Conservation (phyloP, 176 grass and related monocot genomes). For the Microstegium vimineum region DNA sequence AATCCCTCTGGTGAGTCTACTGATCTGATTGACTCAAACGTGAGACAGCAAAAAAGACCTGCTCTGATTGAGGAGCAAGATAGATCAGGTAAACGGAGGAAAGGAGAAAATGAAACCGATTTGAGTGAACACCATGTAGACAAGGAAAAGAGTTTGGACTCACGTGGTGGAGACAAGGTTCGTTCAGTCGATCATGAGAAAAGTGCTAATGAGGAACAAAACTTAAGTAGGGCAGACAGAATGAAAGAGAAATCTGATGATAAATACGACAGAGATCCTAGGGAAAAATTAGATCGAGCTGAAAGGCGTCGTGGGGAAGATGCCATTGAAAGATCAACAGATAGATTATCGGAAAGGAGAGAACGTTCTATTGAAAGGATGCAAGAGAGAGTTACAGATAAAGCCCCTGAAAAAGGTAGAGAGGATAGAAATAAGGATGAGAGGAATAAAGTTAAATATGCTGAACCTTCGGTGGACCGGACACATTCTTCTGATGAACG, state of each 20-base stretch:
- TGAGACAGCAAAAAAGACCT: slow-evolving; percentile 69
- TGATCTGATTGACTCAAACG: slow-evolving; percentile 40
- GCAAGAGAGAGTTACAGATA: slow-evolving; percentile 67
- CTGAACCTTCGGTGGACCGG: slow-evolving; percentile 45
- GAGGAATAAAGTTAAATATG: slow-evolving; percentile 59
- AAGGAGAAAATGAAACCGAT: slow-evolving; percentile 64
- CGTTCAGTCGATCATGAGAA: slow-evolving; percentile 61
- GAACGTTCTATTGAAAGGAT: slow-evolving; percentile 73
- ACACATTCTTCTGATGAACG: slow-evolving; percentile 61
- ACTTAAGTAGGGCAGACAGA: slow-evolving; percentile 41
- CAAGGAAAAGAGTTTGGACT: slow-evolving; percentile 51
- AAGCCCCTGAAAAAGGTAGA: slow-evolving; percentile 65
- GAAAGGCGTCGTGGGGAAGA: slow-evolving; percentile 64
- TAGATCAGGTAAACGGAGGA: slow-evolving; percentile 70
- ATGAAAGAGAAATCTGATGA: slow-evolving; percentile 59
- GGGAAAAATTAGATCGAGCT: slow-evolving; percentile 59
- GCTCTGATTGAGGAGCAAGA: slow-evolving; percentile 61
- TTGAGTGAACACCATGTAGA: slow-evolving; percentile 44
- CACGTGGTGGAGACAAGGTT: slow-evolving; percentile 39
- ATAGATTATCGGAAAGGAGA: slow-evolving; percentile 73
- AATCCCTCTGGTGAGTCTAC: slow-evolving; percentile 37
- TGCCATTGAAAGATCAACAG: slow-evolving; percentile 58
- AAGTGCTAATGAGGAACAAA: slow-evolving; percentile 55
- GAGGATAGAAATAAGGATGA: slow-evolving; percentile 94
- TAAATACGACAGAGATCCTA: slow-evolving; percentile 65